Conservation (phyloP, 768 basidiomycete species). For the Russula earlei region DNA sequence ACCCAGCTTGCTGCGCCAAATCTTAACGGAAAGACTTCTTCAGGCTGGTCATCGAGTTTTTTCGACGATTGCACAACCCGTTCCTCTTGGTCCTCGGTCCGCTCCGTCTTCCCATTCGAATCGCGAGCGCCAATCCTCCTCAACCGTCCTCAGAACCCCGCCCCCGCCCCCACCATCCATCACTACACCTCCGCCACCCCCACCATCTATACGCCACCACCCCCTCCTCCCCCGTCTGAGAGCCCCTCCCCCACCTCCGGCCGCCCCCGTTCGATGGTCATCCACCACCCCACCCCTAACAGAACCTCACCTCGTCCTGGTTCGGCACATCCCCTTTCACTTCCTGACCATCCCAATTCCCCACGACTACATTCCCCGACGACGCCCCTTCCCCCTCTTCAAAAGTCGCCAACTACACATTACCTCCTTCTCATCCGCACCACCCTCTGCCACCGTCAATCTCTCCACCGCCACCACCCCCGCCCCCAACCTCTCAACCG, state of each 20-base stretch:
- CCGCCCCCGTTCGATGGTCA: slow-evolving; percentile 20
- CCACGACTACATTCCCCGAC: slow-evolving; percentile 20
- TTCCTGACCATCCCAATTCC: slow-evolving; percentile 23
- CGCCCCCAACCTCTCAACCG: slow-evolving; percentile 19
- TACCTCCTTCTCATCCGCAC: slow-evolving; percentile 21
- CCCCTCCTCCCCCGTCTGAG: slow-evolving; percentile 25
- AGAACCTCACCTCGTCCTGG: slow-evolving; percentile 29
- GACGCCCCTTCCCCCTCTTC: slow-evolving; percentile 20
- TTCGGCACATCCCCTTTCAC: slow-evolving; percentile 22
- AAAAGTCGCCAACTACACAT: slow-evolving; percentile 20
- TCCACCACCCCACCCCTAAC: slow-evolving; percentile 28
- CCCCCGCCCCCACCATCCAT: slow-evolving; percentile 23
- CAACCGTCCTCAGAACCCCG: slow-evolving; percentile 22
- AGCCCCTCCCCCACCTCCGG: slow-evolving; percentile 20
- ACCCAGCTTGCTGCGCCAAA: slow-evolving; percentile 12
- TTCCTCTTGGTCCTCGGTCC: slow-evolving; percentile 20
- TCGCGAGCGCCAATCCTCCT: slow-evolving; percentile 22
- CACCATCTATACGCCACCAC: slow-evolving; percentile 24
- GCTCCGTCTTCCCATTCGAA: slow-evolving; percentile 21
- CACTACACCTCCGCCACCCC: slow-evolving; percentile 20
- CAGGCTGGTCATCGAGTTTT: slow-evolving; percentile 21
- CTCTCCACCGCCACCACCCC: slow-evolving; percentile 20
- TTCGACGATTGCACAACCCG: slow-evolving; percentile 18
- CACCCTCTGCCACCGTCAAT: slow-evolving; percentile 20
- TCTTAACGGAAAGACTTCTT: slow-evolving; percentile 15